Base-by-base conservation (phyloP, 257 asterid species). In the Nicotiana noctiflora region DNA sequence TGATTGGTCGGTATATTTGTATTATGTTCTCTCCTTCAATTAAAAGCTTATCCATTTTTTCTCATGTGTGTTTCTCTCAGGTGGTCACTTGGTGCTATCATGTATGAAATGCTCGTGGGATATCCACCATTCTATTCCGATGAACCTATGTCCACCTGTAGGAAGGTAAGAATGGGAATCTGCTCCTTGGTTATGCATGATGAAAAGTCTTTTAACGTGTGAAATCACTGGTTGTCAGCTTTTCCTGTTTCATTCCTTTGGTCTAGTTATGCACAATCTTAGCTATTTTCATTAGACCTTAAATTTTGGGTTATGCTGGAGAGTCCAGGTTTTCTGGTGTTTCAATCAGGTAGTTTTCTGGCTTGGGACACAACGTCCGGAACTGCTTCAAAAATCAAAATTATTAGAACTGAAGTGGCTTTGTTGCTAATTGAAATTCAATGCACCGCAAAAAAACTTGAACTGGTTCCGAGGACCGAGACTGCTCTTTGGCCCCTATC, bases 11-110 rank as follows among this genome's bases (percentile, higher is more conserved):
- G 91, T 86, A 77, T 80, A 83, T 57, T 57, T 19, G 40, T 37
- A 25, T 21, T 81, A 2, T 82, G 13, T 67, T 23, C 76, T 27
- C 82, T 80, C 55, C 27, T 86, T 85, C 67, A 49, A 59, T 64
- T 4, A 67, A 55, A 60, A 80, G 78, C 52, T 51, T 62, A 15
- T 55, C 19, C 46, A 77, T 68, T 83, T 51, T 75, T 34, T 81
- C 74, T 67, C 66, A 83, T 14, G 59, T 4, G 12, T 78, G 11
- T 79, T 79, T 84, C 31, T 66, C 8, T 17, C 87, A 94, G 98
- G 98, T 94, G 98, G 98, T 94, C 98, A 85, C 95, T 92, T 64
- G 98, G 98, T 81, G 98, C 98, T 64, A 94, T 94, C 86, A 93
- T 93, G 98, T 94, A 93, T 81, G 98, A 94, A 88, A 94, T 94